Base-by-base conservation (phyloP, 352 stramenopile species). In the Albugo laibachii region DNA sequence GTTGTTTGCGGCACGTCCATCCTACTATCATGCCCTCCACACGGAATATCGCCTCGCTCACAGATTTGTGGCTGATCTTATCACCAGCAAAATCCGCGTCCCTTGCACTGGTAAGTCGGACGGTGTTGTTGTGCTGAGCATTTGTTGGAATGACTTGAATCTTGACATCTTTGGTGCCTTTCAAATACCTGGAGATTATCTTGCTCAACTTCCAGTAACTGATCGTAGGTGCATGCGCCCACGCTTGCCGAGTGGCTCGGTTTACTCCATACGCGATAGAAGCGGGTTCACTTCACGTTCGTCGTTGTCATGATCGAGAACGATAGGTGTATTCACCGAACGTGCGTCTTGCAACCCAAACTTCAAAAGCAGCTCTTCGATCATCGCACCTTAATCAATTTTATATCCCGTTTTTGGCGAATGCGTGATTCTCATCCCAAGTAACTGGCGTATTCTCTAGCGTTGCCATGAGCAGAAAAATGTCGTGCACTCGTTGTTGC, bases 371-470 rank as follows among this genome's bases (percentile, higher is more conserved):
- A 66, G 13, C 1, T 66, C 53, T 0, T 27, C 12, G 11, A 68
- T 62, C 0, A 24, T 40, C 11, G 49, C 8, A 24, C 56, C 50
- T 27, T 69, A 56, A 14, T 63, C 52, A 0, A 69, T 10, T 0
- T 40, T 8, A 38, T 57, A 63, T 0, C 49, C 57, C 2, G 27
- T 2, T 0, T 21, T 13, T 0, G 36, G 34, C 16, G 54, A 39
- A 27, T 58, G 59, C 0, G n/a, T 10, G 0, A 69, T 47, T 0
- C 54, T 21, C 27, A 65, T 65, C 2, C 58, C 59, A 1, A 72
- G 21, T 16, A 0, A 57, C 59, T 1, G 62, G 46, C 42, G 68
- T 69, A 5, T 66, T 15, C 4, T 55, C 46, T 1, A 63, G 49
- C 10, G 13, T 12, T 0, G 0, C 10, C 20, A 66, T 48, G n/a